Evolutionary conservation across 208 protist genomes (phyloP).

Genomic region (Vickermania ingenoplastis): DNA sequence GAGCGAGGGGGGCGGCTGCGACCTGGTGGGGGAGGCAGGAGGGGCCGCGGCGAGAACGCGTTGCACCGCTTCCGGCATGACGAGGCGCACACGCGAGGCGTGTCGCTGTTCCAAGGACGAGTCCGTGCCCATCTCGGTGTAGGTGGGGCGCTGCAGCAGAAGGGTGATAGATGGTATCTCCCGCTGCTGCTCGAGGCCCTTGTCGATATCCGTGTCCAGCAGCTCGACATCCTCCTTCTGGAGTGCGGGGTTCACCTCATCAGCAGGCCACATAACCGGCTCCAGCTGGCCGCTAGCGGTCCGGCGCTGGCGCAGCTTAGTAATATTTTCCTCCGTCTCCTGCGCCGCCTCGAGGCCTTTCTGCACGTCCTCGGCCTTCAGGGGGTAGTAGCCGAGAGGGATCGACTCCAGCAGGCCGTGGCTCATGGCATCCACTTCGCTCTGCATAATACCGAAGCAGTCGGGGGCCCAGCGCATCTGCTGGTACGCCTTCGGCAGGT

Average conservation of each 20-base stretch:
- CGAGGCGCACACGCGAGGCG: slow-evolving; percentile 46
- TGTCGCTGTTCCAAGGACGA: slow-evolving; percentile 67
- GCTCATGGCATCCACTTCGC: slow-evolving; percentile 72
- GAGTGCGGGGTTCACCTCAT: slow-evolving; percentile 23
- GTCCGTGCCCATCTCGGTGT: slow-evolving; percentile 72
- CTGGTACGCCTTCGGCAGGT: slow-evolving; percentile 40
- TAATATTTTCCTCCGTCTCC: slow-evolving; percentile 15
- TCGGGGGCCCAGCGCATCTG: slow-evolving; percentile 25
- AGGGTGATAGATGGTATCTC: slow-evolving; percentile 60
- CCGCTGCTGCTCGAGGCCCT: slow-evolving; percentile 31
- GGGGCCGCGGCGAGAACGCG: background rate
- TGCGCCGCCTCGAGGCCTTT: slow-evolving; percentile 28
- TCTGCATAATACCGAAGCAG: slow-evolving; percentile 59
- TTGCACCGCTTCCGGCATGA: slow-evolving; percentile 30
- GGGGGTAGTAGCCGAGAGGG: slow-evolving; percentile 54
- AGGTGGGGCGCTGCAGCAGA: slow-evolving; percentile 67
- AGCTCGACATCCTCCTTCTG: slow-evolving; percentile 47
- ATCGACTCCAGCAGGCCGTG: slow-evolving; percentile 53
- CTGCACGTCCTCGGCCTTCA: slow-evolving; percentile 29
- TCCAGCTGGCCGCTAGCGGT: slow-evolving; percentile 17
- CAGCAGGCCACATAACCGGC: slow-evolving; percentile 17
- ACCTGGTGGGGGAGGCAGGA: slow-evolving; percentile 5
- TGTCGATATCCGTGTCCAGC: slow-evolving; percentile 60
- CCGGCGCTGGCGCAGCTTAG: slow-evolving; percentile 17
- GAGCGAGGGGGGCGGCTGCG: too few relatives aligned